phyloP scores from a whole-genome alignment of 1,139 yeast species.

The Candida gigantensis region DNA sequence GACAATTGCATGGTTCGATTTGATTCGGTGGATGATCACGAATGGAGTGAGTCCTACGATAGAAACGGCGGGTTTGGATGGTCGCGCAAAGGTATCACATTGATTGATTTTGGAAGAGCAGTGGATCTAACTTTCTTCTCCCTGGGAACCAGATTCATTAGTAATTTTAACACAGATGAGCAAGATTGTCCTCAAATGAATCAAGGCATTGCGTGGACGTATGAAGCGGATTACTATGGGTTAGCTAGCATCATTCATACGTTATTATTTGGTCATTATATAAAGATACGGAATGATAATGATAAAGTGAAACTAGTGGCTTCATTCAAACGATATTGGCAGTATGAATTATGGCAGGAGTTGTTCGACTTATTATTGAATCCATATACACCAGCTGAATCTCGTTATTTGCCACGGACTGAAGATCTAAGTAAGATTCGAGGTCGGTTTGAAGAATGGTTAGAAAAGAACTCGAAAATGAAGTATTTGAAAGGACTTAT shows the following conservation, averaged over 20 bases:
- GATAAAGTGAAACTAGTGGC: slow-evolving; percentile 39
- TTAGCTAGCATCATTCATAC: slow-evolving; percentile 75
- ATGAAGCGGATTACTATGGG: slow-evolving; percentile 85
- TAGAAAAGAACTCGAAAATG: slow-evolving; percentile 27
- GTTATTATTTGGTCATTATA: slow-evolving; percentile 66
- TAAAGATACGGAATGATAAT: slow-evolving; percentile 40
- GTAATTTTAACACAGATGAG: slow-evolving; percentile 64
- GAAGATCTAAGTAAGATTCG: slow-evolving; percentile 35
- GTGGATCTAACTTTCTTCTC: slow-evolving; percentile 67
- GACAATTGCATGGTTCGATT: slow-evolving; percentile 83
- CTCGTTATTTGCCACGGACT: slow-evolving; percentile 35
- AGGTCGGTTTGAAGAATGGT: slow-evolving; percentile 43
- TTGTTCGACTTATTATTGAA: slow-evolving; percentile 68
- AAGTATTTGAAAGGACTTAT: slow-evolving; percentile 21
- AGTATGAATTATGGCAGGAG: slow-evolving; percentile 65
- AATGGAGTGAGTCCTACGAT: slow-evolving; percentile 28
- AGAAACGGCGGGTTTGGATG: slow-evolving; percentile 45
- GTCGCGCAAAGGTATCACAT: slow-evolving; percentile 55
- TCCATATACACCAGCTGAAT: slow-evolving; percentile 35
- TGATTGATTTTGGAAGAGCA: slow-evolving; percentile 85
- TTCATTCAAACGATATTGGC: slow-evolving; percentile 77
- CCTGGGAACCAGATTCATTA: slow-evolving; percentile 52
- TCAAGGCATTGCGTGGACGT: slow-evolving; percentile 66
- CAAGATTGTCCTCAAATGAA: slow-evolving; percentile 82
- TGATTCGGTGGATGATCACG: slow-evolving; percentile 20